Base-by-base conservation (phyloP, 768 basidiomycete species). In the Collybia sordida region DNA sequence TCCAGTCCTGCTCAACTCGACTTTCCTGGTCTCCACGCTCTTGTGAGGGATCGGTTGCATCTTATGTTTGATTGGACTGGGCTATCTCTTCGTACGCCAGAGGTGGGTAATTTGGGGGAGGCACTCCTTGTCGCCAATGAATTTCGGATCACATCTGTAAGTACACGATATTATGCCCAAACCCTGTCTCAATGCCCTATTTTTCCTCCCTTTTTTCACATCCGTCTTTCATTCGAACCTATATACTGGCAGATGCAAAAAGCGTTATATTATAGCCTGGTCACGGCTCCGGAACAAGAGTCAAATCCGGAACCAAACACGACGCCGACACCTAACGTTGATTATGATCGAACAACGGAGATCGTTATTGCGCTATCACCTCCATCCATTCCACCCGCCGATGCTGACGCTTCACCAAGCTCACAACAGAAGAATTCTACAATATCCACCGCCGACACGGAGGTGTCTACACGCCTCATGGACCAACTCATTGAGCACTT, bases 211-310 rank as follows among this genome's bases (percentile, higher is more conserved):
- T n/a, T n/a, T n/a, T n/a, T n/a, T n/a, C n/a, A n/a, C n/a, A n/a
- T n/a, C n/a, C n/a, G n/a, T n/a, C 37, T 35, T 36, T 7, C 23
- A 31, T 19, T 28, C 22, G 52, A 52, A 24, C 14, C 53, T 35
- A 50, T 45, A 27, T 28, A 47, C 25, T 17, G 37, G 18, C 12
- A 86, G 85, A 73, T 82, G 46, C 76, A 75, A 61, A 88, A 87
- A 54, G 74, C 79, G 4, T 67, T 88, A 24, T 72, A 84, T 49
- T 90, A 90, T 62, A 78, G 73, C 58, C 70, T 87, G 23, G 77
- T 86, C 52, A 81, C 82, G 2, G 53, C 58, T 38, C 52, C 59
- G n/a, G n/a, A n/a, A n/a, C n/a, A n/a, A 35, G 50, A 47, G 36
- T 51, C 49, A 14, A 50, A 50, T 22, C 45, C 46, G 2, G 49